These are phyloP conservation scores for Mycena epipterygia DNA, from an alignment of 768 basidiomycete genomes.

Conservation along the genomic window DNA sequence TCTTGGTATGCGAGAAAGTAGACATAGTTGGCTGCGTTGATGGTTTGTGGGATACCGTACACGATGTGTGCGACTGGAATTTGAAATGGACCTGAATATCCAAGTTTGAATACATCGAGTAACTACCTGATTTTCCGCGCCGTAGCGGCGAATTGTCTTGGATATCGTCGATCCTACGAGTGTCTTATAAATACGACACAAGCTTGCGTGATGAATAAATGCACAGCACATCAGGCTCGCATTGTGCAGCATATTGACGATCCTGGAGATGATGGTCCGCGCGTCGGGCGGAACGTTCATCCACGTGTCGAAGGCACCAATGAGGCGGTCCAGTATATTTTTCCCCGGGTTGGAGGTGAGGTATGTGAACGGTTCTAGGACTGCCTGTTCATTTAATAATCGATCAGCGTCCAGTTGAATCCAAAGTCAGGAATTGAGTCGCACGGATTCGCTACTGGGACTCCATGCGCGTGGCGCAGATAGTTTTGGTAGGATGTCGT, in stretches of 20 bases:
- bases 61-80: constrained; percentile 90
- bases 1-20: constrained; percentile 95
- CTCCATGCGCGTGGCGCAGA: background rate
- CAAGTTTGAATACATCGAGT: background rate
- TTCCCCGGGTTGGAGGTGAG: constrained; percentile 89
- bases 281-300: constrained; percentile 83
- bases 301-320: constrained; percentile 95
- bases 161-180: constrained; percentile 88
- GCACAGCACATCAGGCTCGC: constrained; percentile 79
- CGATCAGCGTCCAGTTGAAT: background rate
- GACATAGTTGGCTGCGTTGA: constrained; percentile 96
- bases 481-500: background rate
- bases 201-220: background rate
- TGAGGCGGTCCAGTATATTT: constrained; percentile 87
- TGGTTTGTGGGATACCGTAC: constrained; percentile 94
- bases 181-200: background rate
- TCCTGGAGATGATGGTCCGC: constrained; percentile 76
- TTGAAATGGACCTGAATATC: background rate
- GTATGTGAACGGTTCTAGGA: constrained; percentile 92
- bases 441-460: background rate
- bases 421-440: background rate
- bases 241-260: constrained; percentile 94
- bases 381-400: constrained; percentile 42
- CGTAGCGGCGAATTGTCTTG: constrained; percentile 91
- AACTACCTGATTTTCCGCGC: constrained; percentile 83